These are phyloP conservation scores for Trypanosoma conorhini DNA, from an alignment of 208 protist genomes.

Conservation along the genomic window DNA sequence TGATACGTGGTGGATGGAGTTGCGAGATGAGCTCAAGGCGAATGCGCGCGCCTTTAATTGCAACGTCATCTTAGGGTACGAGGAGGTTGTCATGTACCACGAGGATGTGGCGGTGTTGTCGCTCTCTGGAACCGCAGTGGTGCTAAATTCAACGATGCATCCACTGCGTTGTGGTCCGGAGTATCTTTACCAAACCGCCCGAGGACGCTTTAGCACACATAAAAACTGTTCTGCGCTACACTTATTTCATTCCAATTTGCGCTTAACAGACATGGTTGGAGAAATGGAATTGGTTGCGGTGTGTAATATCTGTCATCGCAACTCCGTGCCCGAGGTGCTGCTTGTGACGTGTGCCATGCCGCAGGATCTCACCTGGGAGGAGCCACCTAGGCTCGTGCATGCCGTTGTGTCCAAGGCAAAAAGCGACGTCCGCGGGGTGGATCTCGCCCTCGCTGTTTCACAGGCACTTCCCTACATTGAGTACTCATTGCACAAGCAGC, in stretches of 20 bases:
- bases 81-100: constrained; percentile 82
- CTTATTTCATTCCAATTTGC: constrained; percentile 34
- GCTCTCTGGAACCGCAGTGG: constrained; percentile 88
- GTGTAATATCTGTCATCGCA: constrained; percentile 71
- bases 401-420: constrained; percentile 73
- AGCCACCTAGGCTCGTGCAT: constrained; percentile 72
- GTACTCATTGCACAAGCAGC: constrained; percentile 89
- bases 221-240: constrained; percentile 72
- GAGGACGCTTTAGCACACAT: constrained; percentile 38
- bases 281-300: constrained; percentile 45
- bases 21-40: constrained; percentile 88
- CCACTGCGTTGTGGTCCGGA: constrained; percentile 70
- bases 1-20: constrained; percentile 94
- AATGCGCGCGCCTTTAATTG: constrained; percentile 91
- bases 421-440: constrained; percentile 62
- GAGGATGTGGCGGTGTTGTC: constrained; percentile 89
- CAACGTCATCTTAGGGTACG: constrained; percentile 90
- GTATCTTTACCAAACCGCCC: constrained; percentile 51
- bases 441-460: constrained; percentile 77
- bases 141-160: constrained; percentile 62
- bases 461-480: constrained; percentile 90
- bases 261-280: constrained; percentile 19
- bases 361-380: constrained; percentile 59
- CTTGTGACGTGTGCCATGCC: constrained; percentile 81
- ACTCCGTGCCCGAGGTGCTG: constrained; percentile 78